A percentile compares a stretch with the other conserved stretches of the same genome.
These are phyloP conservation scores for Fusarium temperatum DNA, from an alignment of 2,329 filamentous ascomycete species.

Conservation along the genomic window DNA sequence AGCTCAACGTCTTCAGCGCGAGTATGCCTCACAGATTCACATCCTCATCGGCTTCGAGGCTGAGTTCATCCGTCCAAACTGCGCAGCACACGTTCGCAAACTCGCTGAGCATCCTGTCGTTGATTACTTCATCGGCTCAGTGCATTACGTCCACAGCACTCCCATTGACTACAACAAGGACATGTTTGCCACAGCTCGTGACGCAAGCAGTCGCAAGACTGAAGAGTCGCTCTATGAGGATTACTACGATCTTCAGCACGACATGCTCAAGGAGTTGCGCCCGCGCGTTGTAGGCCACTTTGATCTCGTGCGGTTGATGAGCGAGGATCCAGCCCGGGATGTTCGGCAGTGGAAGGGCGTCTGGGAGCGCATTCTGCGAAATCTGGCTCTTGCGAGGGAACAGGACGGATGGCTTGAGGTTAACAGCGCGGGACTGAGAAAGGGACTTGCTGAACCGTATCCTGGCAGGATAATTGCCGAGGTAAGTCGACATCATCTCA, in stretches of 20 bases:
- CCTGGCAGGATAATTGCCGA: constrained; percentile 81
- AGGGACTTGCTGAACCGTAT: constrained; percentile 92
- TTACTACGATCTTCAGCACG: constrained; percentile 89
- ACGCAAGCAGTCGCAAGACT: constrained; percentile 50
- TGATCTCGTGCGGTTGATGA: constrained; percentile 86
- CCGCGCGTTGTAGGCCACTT: constrained; percentile 92
- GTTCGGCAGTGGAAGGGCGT: constrained; percentile 68
- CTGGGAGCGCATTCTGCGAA: constrained; percentile 78
- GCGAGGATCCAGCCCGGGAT: constrained; percentile 71
- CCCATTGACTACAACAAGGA: constrained; percentile 87
- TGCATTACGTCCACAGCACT: constrained; percentile 87
- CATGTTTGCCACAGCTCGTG: constrained; percentile 66
- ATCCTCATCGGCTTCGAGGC: constrained; percentile 91
- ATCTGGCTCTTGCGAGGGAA: constrained; percentile 73
- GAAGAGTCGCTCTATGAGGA: constrained; percentile 80
- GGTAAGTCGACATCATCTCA: constrained; percentile 55
- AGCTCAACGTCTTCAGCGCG: constrained; percentile 74
- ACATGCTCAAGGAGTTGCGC: constrained; percentile 77
- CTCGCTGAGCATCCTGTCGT: constrained; percentile 68
- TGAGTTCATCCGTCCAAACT: constrained; percentile 85
- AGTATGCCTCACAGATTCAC: constrained; percentile 76
- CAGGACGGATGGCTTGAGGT: constrained; percentile 90
- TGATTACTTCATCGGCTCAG: constrained; percentile 91
- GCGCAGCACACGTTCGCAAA: constrained; percentile 66
- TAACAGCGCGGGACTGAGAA: constrained; percentile 87